Conservation (phyloP, 2,329 filamentous ascomycete species). For the Fusarium hostae region DNA sequence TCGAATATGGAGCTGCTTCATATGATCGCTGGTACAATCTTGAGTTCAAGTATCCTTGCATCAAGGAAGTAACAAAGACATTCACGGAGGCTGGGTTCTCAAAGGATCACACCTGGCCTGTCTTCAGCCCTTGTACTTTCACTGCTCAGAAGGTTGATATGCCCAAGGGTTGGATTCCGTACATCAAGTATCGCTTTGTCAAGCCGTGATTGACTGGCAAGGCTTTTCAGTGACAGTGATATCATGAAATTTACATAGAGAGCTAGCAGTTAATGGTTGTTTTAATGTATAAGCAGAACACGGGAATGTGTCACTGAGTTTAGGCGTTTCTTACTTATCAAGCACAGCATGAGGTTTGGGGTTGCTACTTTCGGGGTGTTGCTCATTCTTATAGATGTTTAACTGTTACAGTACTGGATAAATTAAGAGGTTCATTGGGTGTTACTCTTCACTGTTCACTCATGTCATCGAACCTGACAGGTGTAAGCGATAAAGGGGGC, state of each 20-base stretch:
- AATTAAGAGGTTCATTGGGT: too few relatives aligned
- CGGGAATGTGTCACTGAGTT: neutral
- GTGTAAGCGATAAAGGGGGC: too few relatives aligned
- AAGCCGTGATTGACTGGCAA: neutral
- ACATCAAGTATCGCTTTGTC: conserved; percentile 32
- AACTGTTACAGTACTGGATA: too few relatives aligned
- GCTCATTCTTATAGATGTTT: too few relatives aligned
- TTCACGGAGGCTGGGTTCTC: conserved; percentile 17
- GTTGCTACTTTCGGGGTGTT: too few relatives aligned
- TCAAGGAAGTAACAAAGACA: conserved; percentile 10
- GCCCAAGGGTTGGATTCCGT: conserved; percentile 27
- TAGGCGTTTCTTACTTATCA: too few relatives aligned
- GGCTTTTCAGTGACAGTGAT: too few relatives aligned
- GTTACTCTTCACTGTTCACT: too few relatives aligned
- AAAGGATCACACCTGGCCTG: conserved; percentile 20
- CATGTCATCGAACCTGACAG: too few relatives aligned
- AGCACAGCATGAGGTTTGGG: too few relatives aligned
- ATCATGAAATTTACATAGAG: neutral
- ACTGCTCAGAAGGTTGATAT: conserved; percentile 20
- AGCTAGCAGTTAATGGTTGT: neutral
- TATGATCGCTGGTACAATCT: conserved; percentile 28
- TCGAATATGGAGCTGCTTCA: conserved; percentile 13
- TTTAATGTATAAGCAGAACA: neutral
- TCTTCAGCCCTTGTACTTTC: conserved; percentile 21
- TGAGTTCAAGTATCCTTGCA: conserved; percentile 32